Percentiles rank a stretch among this genome's conserved stretches.
Evolutionary conservation across 192 early-diverging fungal genomes (phyloP).

Genomic region (Chytriomyces sp.): DNA sequence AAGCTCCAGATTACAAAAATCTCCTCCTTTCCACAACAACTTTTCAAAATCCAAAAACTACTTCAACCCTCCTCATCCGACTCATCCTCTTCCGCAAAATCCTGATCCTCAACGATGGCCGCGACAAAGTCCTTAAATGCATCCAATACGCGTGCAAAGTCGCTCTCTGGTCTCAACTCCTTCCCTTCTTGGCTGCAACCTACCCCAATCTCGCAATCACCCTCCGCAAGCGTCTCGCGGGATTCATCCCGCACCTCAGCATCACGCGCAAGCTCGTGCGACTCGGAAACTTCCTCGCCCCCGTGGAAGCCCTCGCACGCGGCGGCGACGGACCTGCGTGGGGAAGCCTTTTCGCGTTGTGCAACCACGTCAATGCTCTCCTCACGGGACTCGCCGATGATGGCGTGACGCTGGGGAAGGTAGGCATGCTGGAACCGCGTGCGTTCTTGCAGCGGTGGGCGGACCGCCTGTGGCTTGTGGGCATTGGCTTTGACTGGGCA

Average conservation of each 20-base stretch:
- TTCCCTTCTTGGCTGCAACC: background rate
- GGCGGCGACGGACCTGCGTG: background rate
- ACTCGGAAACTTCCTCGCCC: conserved; percentile 70
- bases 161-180: conserved; percentile 55
- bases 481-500: conserved; percentile 26
- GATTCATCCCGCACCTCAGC: conserved; percentile 71
- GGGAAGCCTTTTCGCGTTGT: conserved; percentile 1
- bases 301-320: conserved; percentile 55
- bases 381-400: conserved; percentile 13
- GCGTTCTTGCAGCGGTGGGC: conserved; percentile 3
- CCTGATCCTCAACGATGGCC: conserved; percentile 73
- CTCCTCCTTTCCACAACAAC: background rate
- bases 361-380: background rate
- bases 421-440: background rate
- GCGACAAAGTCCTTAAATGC: conserved; percentile 80
- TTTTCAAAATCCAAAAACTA: background rate
- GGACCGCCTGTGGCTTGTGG: conserved; percentile 25
- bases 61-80: conserved; percentile 15
- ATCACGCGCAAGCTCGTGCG: conserved; percentile 75
- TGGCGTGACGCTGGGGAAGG: conserved; percentile 10
- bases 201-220: background rate
- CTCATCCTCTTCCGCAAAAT: conserved; percentile 59
- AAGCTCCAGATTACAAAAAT: background rate
- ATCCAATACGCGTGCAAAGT: conserved; percentile 77
- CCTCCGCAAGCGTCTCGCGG: background rate